phyloP scores from a whole-genome alignment of 768 basidiomycete genomes.

The Asterophora parasitica region DNA sequence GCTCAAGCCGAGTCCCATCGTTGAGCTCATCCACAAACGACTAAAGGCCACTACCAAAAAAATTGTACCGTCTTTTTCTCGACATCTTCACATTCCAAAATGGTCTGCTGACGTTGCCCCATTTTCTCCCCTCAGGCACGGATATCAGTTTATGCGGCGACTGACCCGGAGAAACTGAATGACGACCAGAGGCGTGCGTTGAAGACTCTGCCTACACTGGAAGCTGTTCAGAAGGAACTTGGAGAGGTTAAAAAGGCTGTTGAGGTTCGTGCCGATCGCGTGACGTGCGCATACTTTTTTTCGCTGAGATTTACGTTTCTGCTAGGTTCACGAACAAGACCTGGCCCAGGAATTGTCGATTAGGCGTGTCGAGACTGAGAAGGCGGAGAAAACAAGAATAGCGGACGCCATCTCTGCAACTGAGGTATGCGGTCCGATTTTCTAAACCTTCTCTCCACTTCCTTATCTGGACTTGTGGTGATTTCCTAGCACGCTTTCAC shows the following conservation, averaged over 20 bases:
- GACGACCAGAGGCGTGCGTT: slow-evolving; percentile 80
- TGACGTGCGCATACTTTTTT: not conserved
- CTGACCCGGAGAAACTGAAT: slow-evolving; percentile 69
- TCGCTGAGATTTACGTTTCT: slow-evolving; percentile 8
- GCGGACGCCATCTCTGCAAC: slow-evolving; percentile 51
- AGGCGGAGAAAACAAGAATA: slow-evolving; percentile 50
- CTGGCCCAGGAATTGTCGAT: slow-evolving; percentile 47
- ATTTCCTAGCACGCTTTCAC: slow-evolving; percentile 37
- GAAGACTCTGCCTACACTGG: slow-evolving; percentile 68
- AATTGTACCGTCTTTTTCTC: slow-evolving; percentile 51
- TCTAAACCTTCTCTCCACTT: not conserved
- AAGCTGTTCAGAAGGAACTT: slow-evolving; percentile 77
- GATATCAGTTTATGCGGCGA: slow-evolving; percentile 65
- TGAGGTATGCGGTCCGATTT: slow-evolving; percentile 55
- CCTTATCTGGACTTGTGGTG: not conserved
- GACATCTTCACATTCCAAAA: not conserved
- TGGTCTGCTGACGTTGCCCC: slow-evolving; percentile 6
- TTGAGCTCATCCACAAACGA: slow-evolving; percentile 77
- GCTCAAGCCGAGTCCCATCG: slow-evolving; percentile 60
- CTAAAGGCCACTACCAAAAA: slow-evolving; percentile 78
- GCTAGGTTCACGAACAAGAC: slow-evolving; percentile 62
- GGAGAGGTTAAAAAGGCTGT: slow-evolving; percentile 80
- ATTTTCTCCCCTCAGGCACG: slow-evolving; percentile 47
- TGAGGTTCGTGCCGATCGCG: slow-evolving; percentile 48
- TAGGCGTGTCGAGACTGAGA: slow-evolving; percentile 54